Evolutionary conservation across 2,329 filamentous ascomycete genomes (phyloP), one percentile per base, ranked within the genome.

Genomic region (Aureobasidium mangrovei): DNA sequence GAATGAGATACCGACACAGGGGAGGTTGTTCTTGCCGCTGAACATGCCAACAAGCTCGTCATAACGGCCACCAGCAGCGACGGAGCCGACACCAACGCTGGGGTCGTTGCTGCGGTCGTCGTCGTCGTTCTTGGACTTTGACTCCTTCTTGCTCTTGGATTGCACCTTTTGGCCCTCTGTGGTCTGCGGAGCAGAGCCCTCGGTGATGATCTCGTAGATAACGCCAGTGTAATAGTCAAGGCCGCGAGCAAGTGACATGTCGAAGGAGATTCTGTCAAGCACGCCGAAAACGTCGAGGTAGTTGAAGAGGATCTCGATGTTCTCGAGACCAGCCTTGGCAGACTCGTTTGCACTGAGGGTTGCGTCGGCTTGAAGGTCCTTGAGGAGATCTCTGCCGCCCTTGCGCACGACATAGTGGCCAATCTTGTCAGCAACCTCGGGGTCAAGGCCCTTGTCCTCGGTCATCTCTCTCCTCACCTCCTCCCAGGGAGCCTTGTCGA

Each of bases 11-110:
- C 88, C 88, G 4, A 93, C 86, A 62, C 88, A 91, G n/a, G 88
- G 91, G 54, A 96, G 89, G 67, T 91, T 84, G 26, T 76, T 80
- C 54, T 68, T 68, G 63, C 85, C 85, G 54, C 82, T 84, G 75
- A 95, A 96, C 88, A 95, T 95, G 72, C 87, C 87, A 4, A 96
- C 91, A 3, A 96, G 79, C 66, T 93, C 85, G 70, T 96, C 91
- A 70, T 96, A 96, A 58, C 91, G 85, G 42, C 90, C 89, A 65
- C 90, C 91, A 3, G 90, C 91, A 42, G 90, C 91, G 45, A 95
- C 84, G 67, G 86, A 91, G 59, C 90, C 91, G 8, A 95, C 86
- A 48, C 88, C 88, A 33, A 93, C 76, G 9, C 82, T 84, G n/a
- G 87, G 85, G 69, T 91, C 87, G 57, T 86, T 80, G 12, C 85